Evolutionary conservation across 2,329 filamentous ascomycete genomes (phyloP).

Genomic region (Aspergillus nomiae): DNA sequence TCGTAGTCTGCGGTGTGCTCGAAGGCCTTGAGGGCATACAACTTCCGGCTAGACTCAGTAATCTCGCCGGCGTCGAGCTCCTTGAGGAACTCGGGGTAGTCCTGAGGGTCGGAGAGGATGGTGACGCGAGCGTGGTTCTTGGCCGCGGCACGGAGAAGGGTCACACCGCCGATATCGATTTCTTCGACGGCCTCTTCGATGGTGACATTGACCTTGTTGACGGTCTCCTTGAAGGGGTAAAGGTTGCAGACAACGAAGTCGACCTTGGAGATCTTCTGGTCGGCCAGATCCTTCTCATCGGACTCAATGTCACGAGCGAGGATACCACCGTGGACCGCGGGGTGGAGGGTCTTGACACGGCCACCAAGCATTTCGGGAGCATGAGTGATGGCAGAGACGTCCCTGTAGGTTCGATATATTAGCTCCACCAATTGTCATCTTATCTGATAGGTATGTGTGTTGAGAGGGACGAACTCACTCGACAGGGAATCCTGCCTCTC

Average conservation of each 20-base stretch:
- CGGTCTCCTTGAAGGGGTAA: constrained; percentile 98
- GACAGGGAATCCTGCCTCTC: constrained; percentile 92
- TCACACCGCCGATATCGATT: constrained; percentile 97
- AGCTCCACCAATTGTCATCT: not conserved
- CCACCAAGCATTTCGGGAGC: constrained; percentile 96
- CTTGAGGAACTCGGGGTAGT: constrained; percentile 91
- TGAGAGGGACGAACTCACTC: constrained; percentile 64
- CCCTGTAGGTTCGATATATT: constrained; percentile 54
- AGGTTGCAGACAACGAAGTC: constrained; percentile 98
- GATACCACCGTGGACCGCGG: constrained; percentile 81
- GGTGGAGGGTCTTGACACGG: constrained; percentile 93
- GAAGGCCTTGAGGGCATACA: constrained; percentile 95
- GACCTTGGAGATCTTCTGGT: constrained; percentile 93
- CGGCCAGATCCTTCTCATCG: constrained; percentile 93
- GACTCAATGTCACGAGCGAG: constrained; percentile 91
- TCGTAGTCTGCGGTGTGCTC: constrained; percentile 98
- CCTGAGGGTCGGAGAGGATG: constrained; percentile 88
- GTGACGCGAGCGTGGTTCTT: constrained; percentile 98
- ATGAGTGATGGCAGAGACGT: constrained; percentile 95
- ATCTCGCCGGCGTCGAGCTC: constrained; percentile 87
- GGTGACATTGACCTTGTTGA: constrained; percentile 95
- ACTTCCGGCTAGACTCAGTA: constrained; percentile 78
- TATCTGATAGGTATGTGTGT: not conserved
- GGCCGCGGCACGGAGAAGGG: constrained; percentile 89
- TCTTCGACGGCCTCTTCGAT: constrained; percentile 97